Base-by-base conservation (phyloP, 1,139 yeast species). In the Hansenula sp. region DNA sequence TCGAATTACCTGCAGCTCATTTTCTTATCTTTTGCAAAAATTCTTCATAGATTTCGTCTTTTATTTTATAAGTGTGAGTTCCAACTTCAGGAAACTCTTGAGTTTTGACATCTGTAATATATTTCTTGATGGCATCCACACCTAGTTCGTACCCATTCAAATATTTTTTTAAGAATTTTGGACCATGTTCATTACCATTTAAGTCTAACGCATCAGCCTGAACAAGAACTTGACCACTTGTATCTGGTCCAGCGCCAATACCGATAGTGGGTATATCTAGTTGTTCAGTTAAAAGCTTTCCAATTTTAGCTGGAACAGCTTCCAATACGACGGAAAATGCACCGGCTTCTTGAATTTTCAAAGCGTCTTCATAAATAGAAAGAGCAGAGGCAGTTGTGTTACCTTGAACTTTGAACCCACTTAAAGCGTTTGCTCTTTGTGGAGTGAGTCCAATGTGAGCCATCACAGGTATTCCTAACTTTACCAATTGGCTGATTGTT, bases 401-500 rank as follows among this genome's bases (percentile, higher is more conserved):
- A 0, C 96, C 97, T 60, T 92, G 98, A 3, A 87, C 81, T 60
- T 78, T 83, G 64, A 83, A 92, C 0, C 98, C 98, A 16, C 97
- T 94, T 18, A 85, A 57, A 0, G 87, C 61, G 48, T 87, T 79
- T 48, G 81, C 82, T 37, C 87, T 73, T 59, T 92, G 98, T 2
- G 98, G 98, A 8, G 95, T 87, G 32, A 92, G 68, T 0, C 98
- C 98, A 27, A 87, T 77, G 61, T 92, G 98, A 2, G 95, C 97
- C 69, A 89, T 75, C 2, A 90, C 90, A 0, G 97, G 95, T 18
- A 92, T 82, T 1, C 97, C 97, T 29, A 82, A 69, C 10, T 68
- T 60, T 0, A 79, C 71, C 22, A 87, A 63, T 43, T 69, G 69
- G 38, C 61, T 52, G 24, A 87, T 73, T 5, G 79, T 72, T 2